A percentile compares a stretch with the other conserved stretches of the same genome.
phyloP scores from a whole-genome alignment of 139 green algal genomes.

The Picochlorum sp. region DNA sequence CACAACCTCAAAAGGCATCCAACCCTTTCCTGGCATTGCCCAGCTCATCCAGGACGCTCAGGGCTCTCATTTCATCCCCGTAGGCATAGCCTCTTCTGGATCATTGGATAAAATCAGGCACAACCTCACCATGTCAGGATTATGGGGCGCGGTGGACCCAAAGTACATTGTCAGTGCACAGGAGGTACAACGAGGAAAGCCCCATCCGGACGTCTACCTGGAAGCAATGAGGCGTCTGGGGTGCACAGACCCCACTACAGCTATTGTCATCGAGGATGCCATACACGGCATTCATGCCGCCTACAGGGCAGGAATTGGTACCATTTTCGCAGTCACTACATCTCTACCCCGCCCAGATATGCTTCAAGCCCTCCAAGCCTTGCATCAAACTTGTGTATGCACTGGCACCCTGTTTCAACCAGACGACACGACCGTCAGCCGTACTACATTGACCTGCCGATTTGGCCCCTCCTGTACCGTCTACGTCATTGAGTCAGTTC shows the following conservation, averaged over 20 bases:
- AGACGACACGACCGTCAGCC: no score
- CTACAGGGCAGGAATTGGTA: slow-evolving; percentile 23
- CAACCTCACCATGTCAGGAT: slow-evolving; percentile 42
- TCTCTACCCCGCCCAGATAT: slow-evolving; percentile 31
- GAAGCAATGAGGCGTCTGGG: slow-evolving; percentile 43
- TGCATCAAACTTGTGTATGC: no score
- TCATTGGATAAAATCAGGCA: slow-evolving; percentile 52
- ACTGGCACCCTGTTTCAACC: no score
- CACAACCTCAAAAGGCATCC: slow-evolving; percentile 25
- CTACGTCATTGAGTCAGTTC: no score
- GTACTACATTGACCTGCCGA: no score
- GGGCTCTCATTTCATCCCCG: slow-evolving; percentile 1
- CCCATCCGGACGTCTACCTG: slow-evolving; percentile 65
- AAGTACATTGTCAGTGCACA: slow-evolving; percentile 30
- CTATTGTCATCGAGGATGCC: slow-evolving; percentile 60
- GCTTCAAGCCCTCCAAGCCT: neutral
- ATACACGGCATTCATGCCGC: slow-evolving; percentile 57
- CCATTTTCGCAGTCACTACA: slow-evolving; percentile 45
- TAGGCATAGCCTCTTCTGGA: slow-evolving; percentile 40
- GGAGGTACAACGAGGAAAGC: slow-evolving; percentile 47
- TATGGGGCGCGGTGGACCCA: slow-evolving; percentile 19
- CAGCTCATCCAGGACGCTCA: slow-evolving; percentile 19
- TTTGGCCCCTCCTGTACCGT: no score
- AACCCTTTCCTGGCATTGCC: slow-evolving; percentile 23
- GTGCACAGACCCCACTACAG: slow-evolving; percentile 25